Percentiles rank a stretch among this genome's conserved stretches.
Conservation (phyloP, 176 grass and related monocot genomes). For the Oryza meridionalis region DNA sequence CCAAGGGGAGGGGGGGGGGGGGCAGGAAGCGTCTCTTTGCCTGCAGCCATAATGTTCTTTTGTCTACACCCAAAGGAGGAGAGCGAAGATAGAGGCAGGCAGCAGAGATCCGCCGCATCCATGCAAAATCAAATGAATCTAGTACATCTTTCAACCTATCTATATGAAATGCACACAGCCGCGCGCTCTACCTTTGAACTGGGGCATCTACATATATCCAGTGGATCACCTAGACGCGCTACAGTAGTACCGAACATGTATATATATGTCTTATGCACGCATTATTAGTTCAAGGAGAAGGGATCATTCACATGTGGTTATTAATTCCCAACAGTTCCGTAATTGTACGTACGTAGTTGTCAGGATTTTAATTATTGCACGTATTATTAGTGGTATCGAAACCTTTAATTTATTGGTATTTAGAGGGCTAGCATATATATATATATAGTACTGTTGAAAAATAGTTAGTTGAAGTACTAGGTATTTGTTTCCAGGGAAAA, state of each 20-base stretch:
- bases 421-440: background rate
- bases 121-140: constrained; percentile 28
- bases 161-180: background rate
- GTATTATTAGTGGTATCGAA: background rate
- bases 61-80: constrained; percentile 42
- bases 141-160: too few relatives aligned
- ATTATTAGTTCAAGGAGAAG: too few relatives aligned
- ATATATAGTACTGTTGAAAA: background rate
- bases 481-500: background rate
- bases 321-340: too few relatives aligned
- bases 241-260: background rate
- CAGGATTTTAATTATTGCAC: background rate
- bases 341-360: background rate
- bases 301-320: too few relatives aligned
- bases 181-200: constrained; percentile 16
- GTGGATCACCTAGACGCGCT: background rate
- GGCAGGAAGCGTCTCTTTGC: constrained; percentile 38
- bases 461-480: background rate
- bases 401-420: background rate
- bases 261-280: background rate
- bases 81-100: constrained; percentile 25
- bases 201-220: background rate
- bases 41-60: constrained; percentile 52
- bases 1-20: constrained; percentile 13
- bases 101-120: background rate